These are phyloP conservation scores for Penicillium sp. DNA, from an alignment of 2,329 filamentous ascomycete genomes.

Conservation along the genomic window DNA sequence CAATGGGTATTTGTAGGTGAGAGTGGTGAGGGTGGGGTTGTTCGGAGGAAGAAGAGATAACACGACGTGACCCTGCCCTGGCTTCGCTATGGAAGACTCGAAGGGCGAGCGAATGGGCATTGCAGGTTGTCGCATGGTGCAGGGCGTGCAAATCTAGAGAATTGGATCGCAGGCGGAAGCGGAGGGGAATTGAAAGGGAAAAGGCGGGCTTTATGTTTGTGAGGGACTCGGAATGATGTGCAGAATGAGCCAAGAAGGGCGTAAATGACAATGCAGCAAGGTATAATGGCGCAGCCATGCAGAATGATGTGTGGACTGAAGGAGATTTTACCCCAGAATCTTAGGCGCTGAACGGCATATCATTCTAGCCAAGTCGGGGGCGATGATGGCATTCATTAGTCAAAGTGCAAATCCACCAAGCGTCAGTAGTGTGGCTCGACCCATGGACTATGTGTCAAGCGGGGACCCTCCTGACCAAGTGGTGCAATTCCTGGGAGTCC, in stretches of 20 bases:
- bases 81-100: conserved; percentile 66
- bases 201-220: background rate
- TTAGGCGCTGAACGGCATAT: conserved; percentile 14
- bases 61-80: conserved; percentile 76
- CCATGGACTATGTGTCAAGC: conserved; percentile 16
- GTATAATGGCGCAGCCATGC: conserved; percentile 8
- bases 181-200: background rate
- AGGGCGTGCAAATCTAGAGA: background rate
- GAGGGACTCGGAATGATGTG: background rate
- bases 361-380: conserved; percentile 17
- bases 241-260: conserved; percentile 12
- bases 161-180: conserved; percentile 1
- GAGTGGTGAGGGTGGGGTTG: conserved; percentile 67
- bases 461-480: conserved; percentile 14
- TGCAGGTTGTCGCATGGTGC: conserved; percentile 23
- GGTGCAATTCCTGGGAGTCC: conserved; percentile 9
- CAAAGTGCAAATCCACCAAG: conserved; percentile 10
- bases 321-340: conserved; percentile 19
- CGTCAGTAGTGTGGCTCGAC: conserved; percentile 9
- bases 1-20: conserved; percentile 89
- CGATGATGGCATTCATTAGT: conserved; percentile 20
- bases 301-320: conserved; percentile 14
- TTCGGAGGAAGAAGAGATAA: conserved; percentile 69
- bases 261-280: conserved; percentile 10
- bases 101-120: conserved; percentile 65